Evolutionary conservation across 495 filamentous ascomycete genomes (phyloP).

Genomic region (Aspergillus conjunctus): DNA sequence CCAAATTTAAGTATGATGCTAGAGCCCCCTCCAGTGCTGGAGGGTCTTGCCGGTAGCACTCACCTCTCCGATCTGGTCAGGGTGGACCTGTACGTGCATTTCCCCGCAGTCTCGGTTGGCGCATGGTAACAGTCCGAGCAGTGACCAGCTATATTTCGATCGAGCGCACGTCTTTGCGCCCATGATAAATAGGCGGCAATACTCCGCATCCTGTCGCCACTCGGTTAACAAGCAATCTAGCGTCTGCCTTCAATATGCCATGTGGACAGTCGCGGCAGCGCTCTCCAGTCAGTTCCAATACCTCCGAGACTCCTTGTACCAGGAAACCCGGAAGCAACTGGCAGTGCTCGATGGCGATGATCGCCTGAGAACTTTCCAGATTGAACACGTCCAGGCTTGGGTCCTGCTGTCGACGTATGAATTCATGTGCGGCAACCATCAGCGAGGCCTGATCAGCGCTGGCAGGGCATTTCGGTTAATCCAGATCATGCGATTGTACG

Average conservation of each 20-base stretch:
- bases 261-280: conserved; percentile 53
- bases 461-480: conserved; percentile 52
- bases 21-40: too few relatives aligned
- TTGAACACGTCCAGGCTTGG: conserved; percentile 52
- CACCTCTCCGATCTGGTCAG: too few relatives aligned
- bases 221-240: conserved; percentile 24
- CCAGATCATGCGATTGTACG: too few relatives aligned
- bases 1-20: too few relatives aligned
- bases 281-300: conserved; percentile 50
- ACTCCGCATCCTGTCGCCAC: conserved; percentile 22
- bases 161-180: conserved; percentile 50
- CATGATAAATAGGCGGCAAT: conserved; percentile 45
- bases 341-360: conserved; percentile 23
- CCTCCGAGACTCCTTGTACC: conserved; percentile 42
- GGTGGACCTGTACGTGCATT: background rate
- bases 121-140: conserved; percentile 1
- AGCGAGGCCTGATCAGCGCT: conserved; percentile 48
- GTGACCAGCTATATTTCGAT: conserved; percentile 56
- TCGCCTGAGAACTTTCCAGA: background rate
- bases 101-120: background rate
- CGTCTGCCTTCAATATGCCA: conserved; percentile 50
- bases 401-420: conserved; percentile 51
- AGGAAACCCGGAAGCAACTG: conserved; percentile 43
- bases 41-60: too few relatives aligned
- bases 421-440: conserved; percentile 39